These are phyloP conservation scores for Dactylonectria macrodidyma DNA, from an alignment of 2,329 filamentous ascomycete species.

Conservation along the genomic window DNA sequence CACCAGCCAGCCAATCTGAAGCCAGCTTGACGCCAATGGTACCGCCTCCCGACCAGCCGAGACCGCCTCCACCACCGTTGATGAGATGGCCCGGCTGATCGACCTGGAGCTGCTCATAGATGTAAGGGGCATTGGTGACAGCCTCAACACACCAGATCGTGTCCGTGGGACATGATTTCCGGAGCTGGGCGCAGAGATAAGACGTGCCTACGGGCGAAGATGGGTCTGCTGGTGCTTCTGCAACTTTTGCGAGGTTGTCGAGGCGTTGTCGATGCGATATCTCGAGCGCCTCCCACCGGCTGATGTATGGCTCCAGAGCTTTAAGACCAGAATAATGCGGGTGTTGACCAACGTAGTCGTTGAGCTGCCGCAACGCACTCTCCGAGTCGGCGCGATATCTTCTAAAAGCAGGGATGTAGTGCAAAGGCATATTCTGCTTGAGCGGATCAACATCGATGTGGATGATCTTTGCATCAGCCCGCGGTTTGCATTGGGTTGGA, in stretches of 20 bases:
- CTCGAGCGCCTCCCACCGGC: conserved; percentile 18
- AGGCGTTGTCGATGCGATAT: conserved; percentile 11
- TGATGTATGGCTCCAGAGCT: conserved; percentile 2
- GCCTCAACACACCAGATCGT: conserved; percentile 83
- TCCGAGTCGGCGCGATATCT: conserved; percentile 77
- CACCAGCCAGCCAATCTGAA: conserved; percentile 46
- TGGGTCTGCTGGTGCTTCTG: background rate
- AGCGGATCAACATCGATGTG: conserved; percentile 76
- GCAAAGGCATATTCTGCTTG: conserved; percentile 80
- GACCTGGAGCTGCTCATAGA: conserved; percentile 78
- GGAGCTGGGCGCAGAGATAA: conserved; percentile 3
- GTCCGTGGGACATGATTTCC: conserved; percentile 48
- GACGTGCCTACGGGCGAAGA: conserved; percentile 1
- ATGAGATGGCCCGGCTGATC: conserved; percentile 79
- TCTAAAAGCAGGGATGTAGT: conserved; percentile 76
- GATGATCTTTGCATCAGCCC: conserved; percentile 66
- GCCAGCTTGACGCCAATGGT: conserved; percentile 83
- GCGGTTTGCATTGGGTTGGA: conserved; percentile 75
- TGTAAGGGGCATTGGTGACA: conserved; percentile 76
- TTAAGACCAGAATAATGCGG: background rate
- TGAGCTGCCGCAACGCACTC: conserved; percentile 65
- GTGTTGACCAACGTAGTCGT: conserved; percentile 3
- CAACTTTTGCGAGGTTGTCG: background rate
- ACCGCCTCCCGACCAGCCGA: conserved; percentile 83
- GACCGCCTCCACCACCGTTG: conserved; percentile 83